Evolutionary conservation across 2,329 filamentous ascomycete genomes (phyloP).

Genomic region (Ophiostoma novo-ulmi): DNA sequence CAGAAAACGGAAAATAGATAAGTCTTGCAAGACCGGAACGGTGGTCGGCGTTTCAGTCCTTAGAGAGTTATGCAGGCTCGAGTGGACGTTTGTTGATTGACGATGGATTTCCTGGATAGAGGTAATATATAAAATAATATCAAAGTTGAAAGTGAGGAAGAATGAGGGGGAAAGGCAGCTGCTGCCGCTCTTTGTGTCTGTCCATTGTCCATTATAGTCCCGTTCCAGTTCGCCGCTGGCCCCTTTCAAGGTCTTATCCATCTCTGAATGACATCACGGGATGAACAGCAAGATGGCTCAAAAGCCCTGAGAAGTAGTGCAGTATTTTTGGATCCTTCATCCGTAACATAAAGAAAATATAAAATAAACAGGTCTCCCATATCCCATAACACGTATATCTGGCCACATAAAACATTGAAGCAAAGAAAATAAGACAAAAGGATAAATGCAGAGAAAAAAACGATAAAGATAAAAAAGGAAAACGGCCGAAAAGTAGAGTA

Average conservation of each 20-base stretch:
- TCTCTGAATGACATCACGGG: constrained; percentile 20
- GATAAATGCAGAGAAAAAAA: neutral
- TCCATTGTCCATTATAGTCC: neutral
- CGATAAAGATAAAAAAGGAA: constrained; percentile 1
- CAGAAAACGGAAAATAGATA: neutral
- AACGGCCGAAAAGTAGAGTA: constrained; percentile 10
- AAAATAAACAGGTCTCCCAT: constrained; percentile 19
- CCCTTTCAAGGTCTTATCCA: neutral
- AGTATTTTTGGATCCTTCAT: constrained; percentile 12
- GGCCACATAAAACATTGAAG: constrained; percentile 16
- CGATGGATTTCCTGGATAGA: constrained; percentile 1
- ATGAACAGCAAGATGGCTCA: neutral
- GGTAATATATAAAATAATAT: constrained; percentile 8
- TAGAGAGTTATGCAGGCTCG: neutral
- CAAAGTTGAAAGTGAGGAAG: neutral
- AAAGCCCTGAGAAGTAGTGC: neutral
- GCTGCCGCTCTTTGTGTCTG: neutral
- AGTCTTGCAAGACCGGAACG: neutral
- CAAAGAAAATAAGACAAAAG: constrained; percentile 7
- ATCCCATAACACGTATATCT: constrained; percentile 20
- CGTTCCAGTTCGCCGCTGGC: neutral
- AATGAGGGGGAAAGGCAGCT: neutral
- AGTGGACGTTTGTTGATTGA: neutral
- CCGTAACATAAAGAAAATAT: constrained; percentile 7
- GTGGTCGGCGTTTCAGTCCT: neutral